phyloP scores from a whole-genome alignment of 2,329 filamentous ascomycete genomes.

The Scytalidium sp. region DNA sequence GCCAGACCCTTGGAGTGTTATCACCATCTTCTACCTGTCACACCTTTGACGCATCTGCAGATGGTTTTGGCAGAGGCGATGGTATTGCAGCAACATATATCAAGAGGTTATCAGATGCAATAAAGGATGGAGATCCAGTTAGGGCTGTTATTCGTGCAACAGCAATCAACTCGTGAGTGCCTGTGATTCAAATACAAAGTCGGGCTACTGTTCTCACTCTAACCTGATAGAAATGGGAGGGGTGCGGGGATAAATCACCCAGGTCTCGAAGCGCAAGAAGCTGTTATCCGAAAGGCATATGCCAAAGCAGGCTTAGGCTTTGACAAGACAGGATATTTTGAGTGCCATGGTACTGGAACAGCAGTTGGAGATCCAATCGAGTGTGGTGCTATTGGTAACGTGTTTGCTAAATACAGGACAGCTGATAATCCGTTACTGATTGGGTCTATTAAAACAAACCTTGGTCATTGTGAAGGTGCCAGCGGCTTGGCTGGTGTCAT shows the following conservation, averaged over 20 bases:
- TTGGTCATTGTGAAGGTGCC: conserved; percentile 22
- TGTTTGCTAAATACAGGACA: background rate
- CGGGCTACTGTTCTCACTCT: no score
- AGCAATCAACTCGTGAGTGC: conserved; percentile 36
- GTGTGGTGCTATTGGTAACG: conserved; percentile 6
- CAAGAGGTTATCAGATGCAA: conserved; percentile 55
- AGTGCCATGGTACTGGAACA: conserved; percentile 11
- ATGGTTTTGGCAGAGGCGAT: conserved; percentile 64
- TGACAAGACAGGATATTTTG: conserved; percentile 8
- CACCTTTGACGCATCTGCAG: conserved; percentile 56
- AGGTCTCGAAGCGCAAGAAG: conserved; percentile 37
- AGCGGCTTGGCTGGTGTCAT: conserved; percentile 21
- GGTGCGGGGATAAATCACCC: conserved; percentile 57
- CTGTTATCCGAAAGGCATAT: conserved; percentile 13
- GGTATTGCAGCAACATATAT: conserved; percentile 56
- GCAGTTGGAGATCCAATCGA: conserved; percentile 13
- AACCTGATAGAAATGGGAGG: conserved; percentile 46
- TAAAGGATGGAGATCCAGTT: conserved; percentile 57
- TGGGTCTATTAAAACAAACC: conserved; percentile 22
- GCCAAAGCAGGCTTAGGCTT: conserved; percentile 10
- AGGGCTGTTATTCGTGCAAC: conserved; percentile 53
- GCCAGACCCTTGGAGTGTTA: conserved; percentile 11
- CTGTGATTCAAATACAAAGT: background rate
- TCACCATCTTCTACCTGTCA: conserved; percentile 47
- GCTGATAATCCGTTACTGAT: conserved; percentile 2